Base-by-base conservation (phyloP, 73 alveolate genomes). In the Paramecium sonneborni region DNA sequence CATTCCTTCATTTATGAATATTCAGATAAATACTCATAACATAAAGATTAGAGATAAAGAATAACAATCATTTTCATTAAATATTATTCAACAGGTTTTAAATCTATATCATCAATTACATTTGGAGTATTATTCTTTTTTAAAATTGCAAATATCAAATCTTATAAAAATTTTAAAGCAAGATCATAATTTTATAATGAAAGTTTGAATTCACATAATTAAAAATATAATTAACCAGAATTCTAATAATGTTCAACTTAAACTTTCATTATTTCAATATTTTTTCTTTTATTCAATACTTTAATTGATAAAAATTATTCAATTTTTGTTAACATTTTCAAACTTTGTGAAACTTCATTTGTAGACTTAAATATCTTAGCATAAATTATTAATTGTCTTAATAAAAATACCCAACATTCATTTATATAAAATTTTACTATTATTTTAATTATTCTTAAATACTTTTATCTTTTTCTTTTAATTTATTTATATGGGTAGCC, bases 1-100 rank as follows among this genome's bases (percentile, higher is more conserved):
- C 84, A 67, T 67, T 67, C 84, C 23, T 32, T 67, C 84, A 67
- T 67, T 67, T 2, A 15, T 24, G 84, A 67, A 67, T 67, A 67
- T 67, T 67, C 44, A 30, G 84, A 67, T 20, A 30, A 67, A 24
- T 67, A 67, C 9, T 67, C 38, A 67, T 67, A 67, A 32, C 84
- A 67, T 12, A 30, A 67, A 1, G 84, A 67, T 67, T 67, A n/a
- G 3, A 67, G 1, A 67, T 67, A 52, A 0, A 67, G 84, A 67
- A 32, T 67, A 4, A 32, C 23, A 67, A 30, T 67, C 5, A 26
- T 67, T 30, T 30, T 67, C 84, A 32, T 67, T 24, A 67, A 14
- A 26, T 30, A 26, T 67, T 30, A 11, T 67, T 30, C 26, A 24
- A 67, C 84, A 20, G 38, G 38, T 67, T 67, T 67, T 67, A 67